A percentile compares a stretch with the other conserved stretches of the same genome.
These are phyloP conservation scores for Rossbeevera mucosa DNA, from an alignment of 768 basidiomycete genomes.

Conservation along the genomic window DNA sequence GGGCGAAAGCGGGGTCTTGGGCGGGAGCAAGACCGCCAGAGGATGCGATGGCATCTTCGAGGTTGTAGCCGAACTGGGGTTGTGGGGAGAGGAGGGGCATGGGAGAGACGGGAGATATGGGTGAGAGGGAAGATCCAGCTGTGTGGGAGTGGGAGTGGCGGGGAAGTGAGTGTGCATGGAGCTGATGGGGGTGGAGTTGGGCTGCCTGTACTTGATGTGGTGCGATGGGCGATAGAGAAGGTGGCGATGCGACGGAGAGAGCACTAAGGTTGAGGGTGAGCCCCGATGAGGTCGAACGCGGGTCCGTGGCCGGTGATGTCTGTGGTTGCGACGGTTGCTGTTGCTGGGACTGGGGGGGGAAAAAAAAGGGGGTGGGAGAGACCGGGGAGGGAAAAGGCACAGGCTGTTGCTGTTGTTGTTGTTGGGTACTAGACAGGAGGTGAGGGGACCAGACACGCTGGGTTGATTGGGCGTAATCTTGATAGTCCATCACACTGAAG, in stretches of 20 bases:
- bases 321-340: constrained; percentile 12
- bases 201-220: constrained; percentile 37
- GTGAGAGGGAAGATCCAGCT: constrained; percentile 35
- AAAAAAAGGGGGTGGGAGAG: constrained; percentile 23
- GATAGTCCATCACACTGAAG: constrained; percentile 20
- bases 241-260: constrained; percentile 62
- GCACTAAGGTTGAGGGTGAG: constrained; percentile 67
- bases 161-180: constrained; percentile 48
- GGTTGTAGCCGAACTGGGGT: constrained; percentile 49
- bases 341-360: constrained; percentile 15
- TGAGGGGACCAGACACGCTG: constrained; percentile 22
- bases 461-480: constrained; percentile 28
- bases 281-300: constrained; percentile 31
- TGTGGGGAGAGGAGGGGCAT: constrained; percentile 43
- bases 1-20: constrained; percentile 27
- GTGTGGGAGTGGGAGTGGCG: constrained; percentile 25
- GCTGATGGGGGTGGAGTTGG: constrained; percentile 57
- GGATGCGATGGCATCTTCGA: constrained; percentile 34
- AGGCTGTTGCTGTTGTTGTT: not conserved
- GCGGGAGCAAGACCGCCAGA: constrained; percentile 24
- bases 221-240: constrained; percentile 60
- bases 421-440: constrained; percentile 10
- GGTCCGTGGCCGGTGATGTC: constrained; percentile 13
- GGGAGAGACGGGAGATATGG: constrained; percentile 58
- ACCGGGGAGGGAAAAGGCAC: constrained; percentile 23